phyloP scores from a whole-genome alignment of 257 asterid species.

The Solanum okadae region DNA sequence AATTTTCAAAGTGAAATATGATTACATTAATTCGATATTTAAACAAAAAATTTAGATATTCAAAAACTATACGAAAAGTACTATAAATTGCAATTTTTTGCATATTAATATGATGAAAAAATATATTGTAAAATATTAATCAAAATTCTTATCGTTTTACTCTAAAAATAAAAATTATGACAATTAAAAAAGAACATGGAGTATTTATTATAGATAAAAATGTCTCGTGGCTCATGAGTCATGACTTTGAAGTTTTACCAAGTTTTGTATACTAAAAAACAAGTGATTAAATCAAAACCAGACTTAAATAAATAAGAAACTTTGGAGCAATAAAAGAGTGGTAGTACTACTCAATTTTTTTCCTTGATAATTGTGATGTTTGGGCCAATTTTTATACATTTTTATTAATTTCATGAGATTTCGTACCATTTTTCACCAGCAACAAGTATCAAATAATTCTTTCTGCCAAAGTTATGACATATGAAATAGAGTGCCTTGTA shows the following conservation, averaged over 20 bases:
- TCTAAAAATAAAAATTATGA: too few relatives aligned
- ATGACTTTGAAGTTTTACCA: background rate
- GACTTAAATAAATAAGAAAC: background rate
- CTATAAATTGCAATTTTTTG: too few relatives aligned
- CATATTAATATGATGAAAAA: too few relatives aligned
- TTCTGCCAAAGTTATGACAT: rapidly evolving
- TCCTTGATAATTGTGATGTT: background rate
- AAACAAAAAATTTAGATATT: too few relatives aligned
- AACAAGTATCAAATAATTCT: background rate
- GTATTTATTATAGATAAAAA: too few relatives aligned
- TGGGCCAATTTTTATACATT: background rate
- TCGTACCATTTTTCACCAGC: rapidly evolving
- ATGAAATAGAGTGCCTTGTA: background rate
- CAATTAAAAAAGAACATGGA: too few relatives aligned
- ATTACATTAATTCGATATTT: too few relatives aligned
- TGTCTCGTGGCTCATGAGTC: background rate
- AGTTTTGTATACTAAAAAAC: background rate
- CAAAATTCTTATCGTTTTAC: too few relatives aligned
- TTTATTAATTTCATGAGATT: background rate
- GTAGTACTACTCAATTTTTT: background rate
- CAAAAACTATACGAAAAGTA: too few relatives aligned
- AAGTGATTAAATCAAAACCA: background rate
- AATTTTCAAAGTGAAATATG: too few relatives aligned
- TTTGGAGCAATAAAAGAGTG: background rate
- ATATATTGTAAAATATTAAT: too few relatives aligned